Evolutionary conservation across 495 filamentous ascomycete species (phyloP).

Genomic region (Oidiodendron maius): DNA sequence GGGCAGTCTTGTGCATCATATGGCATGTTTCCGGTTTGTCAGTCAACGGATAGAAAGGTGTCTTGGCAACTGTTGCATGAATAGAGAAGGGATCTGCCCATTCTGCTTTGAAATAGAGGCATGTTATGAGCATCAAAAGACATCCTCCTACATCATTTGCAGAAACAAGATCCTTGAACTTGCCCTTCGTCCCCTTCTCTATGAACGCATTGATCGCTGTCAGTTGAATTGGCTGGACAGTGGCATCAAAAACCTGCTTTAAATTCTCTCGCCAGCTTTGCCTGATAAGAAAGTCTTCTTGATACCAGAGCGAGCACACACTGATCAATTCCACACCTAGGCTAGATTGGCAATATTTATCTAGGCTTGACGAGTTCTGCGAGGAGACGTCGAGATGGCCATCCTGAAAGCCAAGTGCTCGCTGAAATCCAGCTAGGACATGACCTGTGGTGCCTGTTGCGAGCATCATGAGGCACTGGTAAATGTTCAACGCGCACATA

Average conservation of each 20-base stretch:
- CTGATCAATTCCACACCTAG: not conserved
- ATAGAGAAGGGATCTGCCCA: conserved; percentile 3
- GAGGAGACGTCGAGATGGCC: not conserved
- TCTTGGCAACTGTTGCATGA: not conserved
- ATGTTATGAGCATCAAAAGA: not conserved
- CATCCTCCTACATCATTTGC: not conserved
- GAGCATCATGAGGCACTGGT: conserved; percentile 3
- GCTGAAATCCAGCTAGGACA: not conserved
- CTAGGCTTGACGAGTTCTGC: not conserved
- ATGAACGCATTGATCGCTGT: conserved; percentile 6
- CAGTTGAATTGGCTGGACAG: not conserved
- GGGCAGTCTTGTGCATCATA: not conserved
- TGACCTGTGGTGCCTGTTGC: not conserved
- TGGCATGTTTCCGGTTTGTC: not conserved
- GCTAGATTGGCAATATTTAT: not conserved
- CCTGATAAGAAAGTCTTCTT: not conserved
- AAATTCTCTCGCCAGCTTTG: not conserved
- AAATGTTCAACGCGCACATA: conserved; percentile 1
- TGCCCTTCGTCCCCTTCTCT: not conserved
- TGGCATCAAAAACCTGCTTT: not conserved
- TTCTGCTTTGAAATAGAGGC: conserved; percentile 8
- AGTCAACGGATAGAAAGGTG: not conserved
- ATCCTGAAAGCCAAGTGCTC: not conserved
- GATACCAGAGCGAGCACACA: not conserved
- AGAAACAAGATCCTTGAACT: not conserved